A percentile compares a stretch with the other conserved stretches of the same genome.
These are phyloP conservation scores for Rhododendron henanense DNA, from an alignment of 148 eudicot species.

Conservation along the genomic window DNA sequence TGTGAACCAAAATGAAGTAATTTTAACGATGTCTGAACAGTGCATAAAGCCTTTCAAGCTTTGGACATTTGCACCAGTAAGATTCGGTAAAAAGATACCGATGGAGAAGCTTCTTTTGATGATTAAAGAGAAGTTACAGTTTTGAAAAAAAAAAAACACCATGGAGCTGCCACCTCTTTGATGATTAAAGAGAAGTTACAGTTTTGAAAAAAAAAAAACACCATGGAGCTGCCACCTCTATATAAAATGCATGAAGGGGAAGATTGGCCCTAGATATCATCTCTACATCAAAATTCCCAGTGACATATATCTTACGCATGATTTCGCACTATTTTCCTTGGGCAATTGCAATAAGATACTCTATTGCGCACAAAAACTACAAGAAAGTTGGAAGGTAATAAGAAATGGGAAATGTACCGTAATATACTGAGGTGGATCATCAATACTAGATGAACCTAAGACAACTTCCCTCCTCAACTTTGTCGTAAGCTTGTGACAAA, in stretches of 20 bases:
- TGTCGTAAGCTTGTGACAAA: conserved; percentile 91
- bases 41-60: background rate
- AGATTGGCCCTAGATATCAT: background rate
- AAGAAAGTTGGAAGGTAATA: background rate
- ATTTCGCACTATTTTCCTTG: background rate
- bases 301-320: background rate
- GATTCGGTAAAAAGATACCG: background rate
- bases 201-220: background rate
- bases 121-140: background rate
- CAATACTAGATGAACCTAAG: conserved; percentile 83
- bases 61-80: background rate
- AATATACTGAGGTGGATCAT: conserved; percentile 80
- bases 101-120: background rate
- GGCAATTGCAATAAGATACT: background rate
- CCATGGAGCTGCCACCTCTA: background rate
- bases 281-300: background rate
- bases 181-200: background rate
- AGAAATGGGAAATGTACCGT: conserved; percentile 39
- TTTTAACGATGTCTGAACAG: background rate
- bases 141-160: background rate
- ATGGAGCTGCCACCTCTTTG: background rate
- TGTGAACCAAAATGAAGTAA: background rate
- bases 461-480: conserved; percentile 84
- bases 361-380: background rate
- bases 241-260: background rate